A percentile compares a stretch with the other conserved stretches of the same genome.
Evolutionary conservation across 1,139 yeast species (phyloP).

Genomic region (Protomyces inundatus): DNA sequence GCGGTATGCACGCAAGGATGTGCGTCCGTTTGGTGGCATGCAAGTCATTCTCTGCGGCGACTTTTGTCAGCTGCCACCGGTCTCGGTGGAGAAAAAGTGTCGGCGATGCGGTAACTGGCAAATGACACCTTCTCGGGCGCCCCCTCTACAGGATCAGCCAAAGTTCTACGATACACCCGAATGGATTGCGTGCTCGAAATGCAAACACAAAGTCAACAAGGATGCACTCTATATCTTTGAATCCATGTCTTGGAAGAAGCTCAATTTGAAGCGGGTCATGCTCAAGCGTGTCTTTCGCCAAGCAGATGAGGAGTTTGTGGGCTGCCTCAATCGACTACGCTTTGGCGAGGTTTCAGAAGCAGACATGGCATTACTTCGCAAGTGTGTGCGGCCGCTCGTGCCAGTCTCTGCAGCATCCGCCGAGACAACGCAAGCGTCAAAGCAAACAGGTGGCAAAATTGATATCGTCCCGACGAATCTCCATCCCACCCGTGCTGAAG

Average conservation of each 20-base stretch:
- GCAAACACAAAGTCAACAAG: slow-evolving; percentile 31
- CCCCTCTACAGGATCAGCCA: neutral
- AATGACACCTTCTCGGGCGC: neutral
- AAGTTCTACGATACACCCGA: neutral
- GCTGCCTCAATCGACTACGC: slow-evolving; percentile 84
- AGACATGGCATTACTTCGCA: slow-evolving; percentile 44
- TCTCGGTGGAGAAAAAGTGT: slow-evolving; percentile 41
- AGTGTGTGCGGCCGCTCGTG: slow-evolving; percentile 53
- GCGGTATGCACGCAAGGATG: slow-evolving; percentile 47
- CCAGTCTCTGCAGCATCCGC: slow-evolving; percentile 48
- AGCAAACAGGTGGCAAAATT: slow-evolving; percentile 50
- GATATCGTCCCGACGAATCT: slow-evolving; percentile 77
- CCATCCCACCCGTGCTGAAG: slow-evolving; percentile 77
- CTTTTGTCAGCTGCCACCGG: slow-evolving; percentile 88
- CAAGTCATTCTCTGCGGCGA: slow-evolving; percentile 84
- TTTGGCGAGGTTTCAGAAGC: slow-evolving; percentile 45
- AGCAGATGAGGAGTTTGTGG: slow-evolving; percentile 71
- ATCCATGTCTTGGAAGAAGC: slow-evolving; percentile 61
- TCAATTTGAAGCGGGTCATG: slow-evolving; percentile 61
- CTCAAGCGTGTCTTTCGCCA: slow-evolving; percentile 84
- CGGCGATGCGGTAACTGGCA: slow-evolving; percentile 1
- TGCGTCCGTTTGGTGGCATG: slow-evolving; percentile 77
- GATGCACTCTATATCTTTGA: slow-evolving; percentile 66
- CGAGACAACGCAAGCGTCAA: slow-evolving; percentile 36
- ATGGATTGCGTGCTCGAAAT: slow-evolving; percentile 1